Conservation (phyloP, 257 asterid genomes). For the Lavandula angustifolia region DNA sequence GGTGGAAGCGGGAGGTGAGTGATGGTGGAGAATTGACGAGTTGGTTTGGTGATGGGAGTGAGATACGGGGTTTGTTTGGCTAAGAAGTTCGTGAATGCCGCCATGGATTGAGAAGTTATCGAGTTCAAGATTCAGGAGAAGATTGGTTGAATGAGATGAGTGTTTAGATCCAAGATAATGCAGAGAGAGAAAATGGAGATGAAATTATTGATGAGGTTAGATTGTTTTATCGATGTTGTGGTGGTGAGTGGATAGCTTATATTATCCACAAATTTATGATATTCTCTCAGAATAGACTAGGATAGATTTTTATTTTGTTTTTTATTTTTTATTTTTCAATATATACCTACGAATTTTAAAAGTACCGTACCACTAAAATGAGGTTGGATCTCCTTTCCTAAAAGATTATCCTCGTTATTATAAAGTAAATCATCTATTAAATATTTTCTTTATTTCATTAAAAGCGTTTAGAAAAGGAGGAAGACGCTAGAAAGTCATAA, state of each 20-base stretch:
- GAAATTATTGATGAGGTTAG: constrained; percentile 18
- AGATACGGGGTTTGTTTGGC: constrained; percentile 59
- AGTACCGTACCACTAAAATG: too few species aligned
- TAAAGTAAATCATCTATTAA: too few species aligned
- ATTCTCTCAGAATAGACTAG: not conserved
- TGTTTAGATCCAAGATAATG: not conserved
- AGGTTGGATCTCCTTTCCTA: too few species aligned
- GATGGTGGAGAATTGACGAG: constrained; percentile 27
- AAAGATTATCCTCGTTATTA: too few species aligned
- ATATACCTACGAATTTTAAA: too few species aligned
- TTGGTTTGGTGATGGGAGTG: constrained; percentile 43
- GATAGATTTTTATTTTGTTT: not conserved
- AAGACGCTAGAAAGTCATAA: too few species aligned
- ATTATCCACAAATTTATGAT: constrained; percentile 37
- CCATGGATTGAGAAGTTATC: constrained; percentile 40
- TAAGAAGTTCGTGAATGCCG: constrained; percentile 60
- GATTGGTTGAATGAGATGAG: not conserved
- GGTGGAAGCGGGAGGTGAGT: constrained; percentile 25
- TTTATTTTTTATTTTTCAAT: not conserved
- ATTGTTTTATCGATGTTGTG: constrained; percentile 27
- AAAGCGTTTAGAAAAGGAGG: too few species aligned
- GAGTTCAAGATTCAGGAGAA: not conserved
- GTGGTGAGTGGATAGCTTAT: constrained; percentile 18
- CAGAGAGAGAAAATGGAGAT: not conserved
- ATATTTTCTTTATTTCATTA: too few species aligned